These are phyloP conservation scores for Nigrospora sphaerica DNA, from an alignment of 2,329 filamentous ascomycete species.

Conservation along the genomic window DNA sequence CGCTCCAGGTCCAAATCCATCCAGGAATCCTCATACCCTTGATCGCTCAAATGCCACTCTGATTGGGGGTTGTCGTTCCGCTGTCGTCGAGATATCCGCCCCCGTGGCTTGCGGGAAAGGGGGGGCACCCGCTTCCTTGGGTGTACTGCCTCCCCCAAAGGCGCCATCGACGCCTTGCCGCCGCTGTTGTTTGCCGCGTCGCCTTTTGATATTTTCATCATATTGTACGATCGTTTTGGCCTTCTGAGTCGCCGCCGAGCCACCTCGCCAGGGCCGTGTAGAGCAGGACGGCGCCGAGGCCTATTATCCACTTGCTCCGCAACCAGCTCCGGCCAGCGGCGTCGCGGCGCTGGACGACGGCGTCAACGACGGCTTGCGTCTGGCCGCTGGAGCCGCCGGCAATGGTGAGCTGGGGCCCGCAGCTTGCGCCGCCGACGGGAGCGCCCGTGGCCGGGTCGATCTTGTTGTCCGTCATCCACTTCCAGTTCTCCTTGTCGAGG, in stretches of 20 bases:
- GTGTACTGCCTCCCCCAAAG: no score
- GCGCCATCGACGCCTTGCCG: no score
- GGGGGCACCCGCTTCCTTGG: no score
- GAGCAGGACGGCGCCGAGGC: slow-evolving; percentile 59
- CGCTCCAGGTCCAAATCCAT: no score
- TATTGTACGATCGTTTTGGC: neutral
- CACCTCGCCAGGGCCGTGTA: slow-evolving; percentile 80
- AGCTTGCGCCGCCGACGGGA: slow-evolving; percentile 42
- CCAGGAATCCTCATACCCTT: no score
- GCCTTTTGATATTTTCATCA: no score
- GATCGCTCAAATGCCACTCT: no score
- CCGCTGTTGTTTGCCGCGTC: no score
- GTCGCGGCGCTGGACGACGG: slow-evolving; percentile 65
- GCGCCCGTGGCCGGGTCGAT: slow-evolving; percentile 73
- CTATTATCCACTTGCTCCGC: slow-evolving; percentile 69
- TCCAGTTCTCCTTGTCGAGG: slow-evolving; percentile 80
- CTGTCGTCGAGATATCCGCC: no score
- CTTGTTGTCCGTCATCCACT: slow-evolving; percentile 79
- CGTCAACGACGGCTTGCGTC: slow-evolving; percentile 70
- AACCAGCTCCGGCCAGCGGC: slow-evolving; percentile 72
- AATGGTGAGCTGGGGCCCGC: slow-evolving; percentile 51
- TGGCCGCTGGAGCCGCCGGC: slow-evolving; percentile 55
- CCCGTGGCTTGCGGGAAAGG: no score
- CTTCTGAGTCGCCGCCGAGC: slow-evolving; percentile 36
- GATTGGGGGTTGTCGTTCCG: no score